These are phyloP conservation scores for Trichoderma brevicompactum DNA, from an alignment of 2,329 filamentous ascomycete genomes.

Conservation along the genomic window DNA sequence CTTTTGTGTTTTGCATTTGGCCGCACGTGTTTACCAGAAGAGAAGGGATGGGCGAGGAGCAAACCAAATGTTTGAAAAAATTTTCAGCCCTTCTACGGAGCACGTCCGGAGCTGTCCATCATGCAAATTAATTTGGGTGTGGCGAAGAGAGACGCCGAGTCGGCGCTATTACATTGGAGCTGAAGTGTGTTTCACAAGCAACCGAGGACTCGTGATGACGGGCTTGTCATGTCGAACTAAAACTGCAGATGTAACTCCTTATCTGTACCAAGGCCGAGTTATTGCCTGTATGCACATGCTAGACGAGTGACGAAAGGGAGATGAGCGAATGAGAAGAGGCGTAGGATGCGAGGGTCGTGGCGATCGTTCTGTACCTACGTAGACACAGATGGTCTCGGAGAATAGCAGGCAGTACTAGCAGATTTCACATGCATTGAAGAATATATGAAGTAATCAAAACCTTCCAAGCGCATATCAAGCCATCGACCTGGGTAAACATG, in stretches of 20 bases:
- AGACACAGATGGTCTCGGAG: too few relatives aligned
- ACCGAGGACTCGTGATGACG: slow-evolving; percentile 24
- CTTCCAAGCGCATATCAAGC: neutral
- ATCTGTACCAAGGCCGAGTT: neutral
- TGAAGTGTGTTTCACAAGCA: slow-evolving; percentile 22
- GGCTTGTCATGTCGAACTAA: neutral
- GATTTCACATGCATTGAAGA: slow-evolving; percentile 11
- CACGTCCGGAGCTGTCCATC: neutral
- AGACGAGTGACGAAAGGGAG: neutral
- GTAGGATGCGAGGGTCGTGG: neutral
- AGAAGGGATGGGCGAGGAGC: neutral
- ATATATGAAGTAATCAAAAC: neutral
- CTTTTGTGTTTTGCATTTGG: slow-evolving; percentile 16
- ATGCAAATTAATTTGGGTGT: neutral
- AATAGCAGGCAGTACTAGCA: neutral
- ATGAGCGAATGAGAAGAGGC: neutral
- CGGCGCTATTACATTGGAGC: slow-evolving; percentile 19
- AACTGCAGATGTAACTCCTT: slow-evolving; percentile 9
- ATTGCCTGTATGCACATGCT: neutral
- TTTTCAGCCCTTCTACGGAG: neutral
- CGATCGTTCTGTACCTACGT: too few relatives aligned
- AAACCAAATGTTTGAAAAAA: neutral
- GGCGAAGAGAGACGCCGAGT: slow-evolving; percentile 18
- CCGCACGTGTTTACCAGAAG: slow-evolving; percentile 1
- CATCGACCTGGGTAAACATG: neutral